A percentile compares a stretch with the other conserved stretches of the same genome.
phyloP scores from a whole-genome alignment of 352 stramenopile genomes.

The Bremia lactucae region DNA sequence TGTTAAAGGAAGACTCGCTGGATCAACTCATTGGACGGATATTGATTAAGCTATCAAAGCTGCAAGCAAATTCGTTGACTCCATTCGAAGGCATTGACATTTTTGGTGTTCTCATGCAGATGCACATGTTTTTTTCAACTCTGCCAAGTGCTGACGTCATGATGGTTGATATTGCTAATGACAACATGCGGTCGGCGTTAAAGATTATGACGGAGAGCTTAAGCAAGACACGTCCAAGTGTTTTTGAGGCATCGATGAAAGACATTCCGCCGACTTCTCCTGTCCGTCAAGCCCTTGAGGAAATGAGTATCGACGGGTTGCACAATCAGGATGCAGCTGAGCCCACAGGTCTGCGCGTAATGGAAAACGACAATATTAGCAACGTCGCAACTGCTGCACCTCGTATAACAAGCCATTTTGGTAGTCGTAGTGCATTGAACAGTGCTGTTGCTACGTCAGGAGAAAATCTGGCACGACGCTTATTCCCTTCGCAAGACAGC shows the following conservation, averaged over 20 bases:
- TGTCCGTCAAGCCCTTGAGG: constrained; percentile 34
- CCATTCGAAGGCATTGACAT: constrained; percentile 75
- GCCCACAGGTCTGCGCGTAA: constrained; percentile 10
- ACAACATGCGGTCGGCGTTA: constrained; percentile 65
- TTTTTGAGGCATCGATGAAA: constrained; percentile 48
- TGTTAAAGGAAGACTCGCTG: constrained; percentile 67
- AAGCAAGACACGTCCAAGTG: constrained; percentile 32
- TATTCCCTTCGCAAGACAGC: constrained; percentile 29
- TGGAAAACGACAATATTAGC: constrained; percentile 6
- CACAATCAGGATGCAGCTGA: constrained; percentile 14
- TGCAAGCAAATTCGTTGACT: constrained; percentile 44
- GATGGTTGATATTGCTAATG: constrained; percentile 56
- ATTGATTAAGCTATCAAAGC: constrained; percentile 47
- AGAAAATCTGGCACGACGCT: constrained; percentile 34
- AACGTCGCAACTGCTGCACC: constrained; percentile 7
- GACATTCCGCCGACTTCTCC: constrained; percentile 48
- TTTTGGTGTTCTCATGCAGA: constrained; percentile 76
- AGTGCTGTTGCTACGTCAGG: constrained; percentile 3
- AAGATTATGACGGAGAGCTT: constrained; percentile 58
- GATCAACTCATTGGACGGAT: constrained; percentile 70
- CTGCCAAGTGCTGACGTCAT: constrained; percentile 53
- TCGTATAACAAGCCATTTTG: constrained; percentile 16
- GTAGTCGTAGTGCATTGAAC: constrained; percentile 2
- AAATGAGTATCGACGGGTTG: constrained; percentile 24
- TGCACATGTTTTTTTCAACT: constrained; percentile 80